A percentile compares a stretch with the other conserved stretches of the same genome.
These are phyloP conservation scores for Strigomonas culicis DNA, from an alignment of 208 protist species.

Conservation along the genomic window DNA sequence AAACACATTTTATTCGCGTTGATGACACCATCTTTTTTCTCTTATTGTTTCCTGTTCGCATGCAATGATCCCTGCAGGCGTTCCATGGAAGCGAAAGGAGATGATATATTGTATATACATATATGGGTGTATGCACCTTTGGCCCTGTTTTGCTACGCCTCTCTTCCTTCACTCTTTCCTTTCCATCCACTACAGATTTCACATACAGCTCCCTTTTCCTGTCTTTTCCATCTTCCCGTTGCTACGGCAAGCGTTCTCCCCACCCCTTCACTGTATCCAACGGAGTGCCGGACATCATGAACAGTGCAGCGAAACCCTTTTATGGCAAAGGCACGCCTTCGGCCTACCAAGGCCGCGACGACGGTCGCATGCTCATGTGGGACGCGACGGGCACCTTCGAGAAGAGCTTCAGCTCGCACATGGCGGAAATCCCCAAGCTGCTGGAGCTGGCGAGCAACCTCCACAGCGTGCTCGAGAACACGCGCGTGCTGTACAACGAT, in stretches of 20 bases:
- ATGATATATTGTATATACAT: no score
- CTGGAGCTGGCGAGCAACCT: conserved; percentile 45
- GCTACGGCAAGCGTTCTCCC: no score
- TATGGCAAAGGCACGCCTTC: conserved; percentile 9
- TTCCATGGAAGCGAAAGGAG: no score
- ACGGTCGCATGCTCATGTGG: conserved; percentile 37
- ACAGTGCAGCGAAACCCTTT: conserved; percentile 11
- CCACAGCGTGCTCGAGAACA: conserved; percentile 49
- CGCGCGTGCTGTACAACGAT: conserved; percentile 62
- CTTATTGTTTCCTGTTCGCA: not conserved
- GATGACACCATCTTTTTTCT: conserved; percentile 16
- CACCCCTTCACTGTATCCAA: no score
- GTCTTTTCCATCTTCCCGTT: no score
- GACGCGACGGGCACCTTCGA: conserved; percentile 48
- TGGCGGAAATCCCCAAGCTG: conserved; percentile 29
- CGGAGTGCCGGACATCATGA: no score
- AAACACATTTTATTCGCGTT: conserved; percentile 8
- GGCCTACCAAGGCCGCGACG: not conserved
- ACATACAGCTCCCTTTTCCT: no score
- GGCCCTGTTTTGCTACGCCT: no score
- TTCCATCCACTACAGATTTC: no score
- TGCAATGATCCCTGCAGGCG: not conserved
- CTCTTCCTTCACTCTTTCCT: no score
- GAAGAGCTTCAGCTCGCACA: conserved; percentile 33
- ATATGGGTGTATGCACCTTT: no score